Evolutionary conservation across 2,329 filamentous ascomycete genomes (phyloP).

Genomic region (Lasiodiplodia hormozganensis): DNA sequence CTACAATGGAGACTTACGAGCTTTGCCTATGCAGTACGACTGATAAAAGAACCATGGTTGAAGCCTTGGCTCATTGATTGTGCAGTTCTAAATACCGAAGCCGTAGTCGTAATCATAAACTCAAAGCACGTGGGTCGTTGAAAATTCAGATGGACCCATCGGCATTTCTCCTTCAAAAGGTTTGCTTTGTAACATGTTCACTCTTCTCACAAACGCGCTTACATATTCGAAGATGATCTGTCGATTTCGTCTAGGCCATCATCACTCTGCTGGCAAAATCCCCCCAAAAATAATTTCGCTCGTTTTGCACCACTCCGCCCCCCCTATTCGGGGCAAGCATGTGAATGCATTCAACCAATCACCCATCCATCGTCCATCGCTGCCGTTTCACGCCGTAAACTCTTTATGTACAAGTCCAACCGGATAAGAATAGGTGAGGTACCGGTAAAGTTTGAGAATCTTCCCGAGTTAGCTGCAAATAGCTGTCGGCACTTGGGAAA

Average conservation of each 20-base stretch:
- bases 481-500: background rate
- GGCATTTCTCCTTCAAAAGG: no score
- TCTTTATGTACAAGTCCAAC: conserved; percentile 17
- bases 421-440: background rate
- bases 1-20: no score
- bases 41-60: background rate
- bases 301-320: background rate
- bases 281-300: background rate
- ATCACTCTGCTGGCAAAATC: background rate
- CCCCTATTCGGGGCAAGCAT: background rate
- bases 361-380: conserved; percentile 3
- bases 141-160: no score
- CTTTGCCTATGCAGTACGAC: no score
- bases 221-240: background rate
- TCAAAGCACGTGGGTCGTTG: no score
- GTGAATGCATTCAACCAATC: conserved; percentile 1
- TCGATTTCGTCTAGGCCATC: conserved; percentile 5
- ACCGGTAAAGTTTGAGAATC: background rate
- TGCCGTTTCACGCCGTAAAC: conserved; percentile 18
- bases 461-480: background rate
- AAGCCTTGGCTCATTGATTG: background rate
- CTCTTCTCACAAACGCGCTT: background rate
- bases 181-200: background rate
- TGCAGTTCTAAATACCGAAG: no score
- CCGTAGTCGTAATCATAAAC: no score